Percentiles rank a stretch among this genome's conserved stretches.
Conservation (phyloP, 495 filamentous ascomycete species). For the Lasiosphaeria miniovina region DNA sequence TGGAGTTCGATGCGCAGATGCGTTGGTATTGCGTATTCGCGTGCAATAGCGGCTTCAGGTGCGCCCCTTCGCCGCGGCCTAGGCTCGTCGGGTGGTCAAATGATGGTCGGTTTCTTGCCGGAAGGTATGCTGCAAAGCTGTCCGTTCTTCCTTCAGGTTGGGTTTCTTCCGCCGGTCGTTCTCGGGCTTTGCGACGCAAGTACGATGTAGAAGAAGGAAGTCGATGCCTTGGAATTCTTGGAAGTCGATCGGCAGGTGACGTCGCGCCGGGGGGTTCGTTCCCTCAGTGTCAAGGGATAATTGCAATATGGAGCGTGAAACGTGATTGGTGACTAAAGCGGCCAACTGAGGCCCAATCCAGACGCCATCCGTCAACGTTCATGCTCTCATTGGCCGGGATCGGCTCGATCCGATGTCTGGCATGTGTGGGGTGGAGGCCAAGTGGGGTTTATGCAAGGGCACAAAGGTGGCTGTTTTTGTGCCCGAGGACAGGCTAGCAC, state of each 20-base stretch:
- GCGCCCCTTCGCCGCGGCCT: background rate
- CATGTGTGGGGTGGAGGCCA: background rate
- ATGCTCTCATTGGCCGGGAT: background rate
- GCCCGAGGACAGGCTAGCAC: background rate
- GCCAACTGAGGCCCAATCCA: constrained; percentile 1
- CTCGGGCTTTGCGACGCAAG: background rate
- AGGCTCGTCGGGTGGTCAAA: background rate
- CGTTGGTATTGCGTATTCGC: too few relatives aligned
- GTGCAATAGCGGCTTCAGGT: background rate
- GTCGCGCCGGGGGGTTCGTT: background rate
- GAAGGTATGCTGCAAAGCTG: too few relatives aligned
- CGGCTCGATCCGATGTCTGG: background rate
- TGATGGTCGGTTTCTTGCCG: too few relatives aligned
- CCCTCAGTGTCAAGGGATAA: constrained; percentile 29
- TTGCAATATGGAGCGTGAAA: constrained; percentile 11
- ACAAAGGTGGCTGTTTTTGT: background rate
- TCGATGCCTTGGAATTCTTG: constrained; percentile 1
- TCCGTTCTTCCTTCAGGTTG: background rate
- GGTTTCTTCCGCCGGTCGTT: background rate
- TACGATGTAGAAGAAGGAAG: background rate
- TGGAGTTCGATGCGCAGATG: background rate
- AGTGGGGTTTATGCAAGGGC: constrained; percentile 1
- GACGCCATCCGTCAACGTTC: background rate
- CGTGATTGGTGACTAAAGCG: constrained; percentile 13
- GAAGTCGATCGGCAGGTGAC: constrained; percentile 4